Evolutionary conservation across 2,329 filamentous ascomycete genomes (phyloP).

Genomic region (Fusarium aywerte): DNA sequence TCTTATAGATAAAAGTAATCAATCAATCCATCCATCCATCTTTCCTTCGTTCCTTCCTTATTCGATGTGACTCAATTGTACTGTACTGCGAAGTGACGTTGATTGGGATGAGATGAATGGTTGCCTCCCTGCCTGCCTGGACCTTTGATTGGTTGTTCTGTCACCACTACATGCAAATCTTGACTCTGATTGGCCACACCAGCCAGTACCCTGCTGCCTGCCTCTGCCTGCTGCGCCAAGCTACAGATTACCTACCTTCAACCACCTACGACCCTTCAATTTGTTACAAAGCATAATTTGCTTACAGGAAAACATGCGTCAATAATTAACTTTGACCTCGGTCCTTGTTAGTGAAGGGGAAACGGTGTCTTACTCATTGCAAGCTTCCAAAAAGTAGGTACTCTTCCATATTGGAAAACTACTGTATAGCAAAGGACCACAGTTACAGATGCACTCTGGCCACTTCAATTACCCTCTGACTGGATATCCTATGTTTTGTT

Average conservation of each 20-base stretch:
- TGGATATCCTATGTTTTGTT: too few species aligned
- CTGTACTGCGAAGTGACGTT: background rate
- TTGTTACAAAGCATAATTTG: background rate
- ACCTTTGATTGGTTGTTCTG: background rate
- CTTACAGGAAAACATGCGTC: background rate
- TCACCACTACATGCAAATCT: fast-evolving
- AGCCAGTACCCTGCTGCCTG: constrained; percentile 15
- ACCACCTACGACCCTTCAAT: too few species aligned
- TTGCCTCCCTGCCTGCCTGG: constrained; percentile 27
- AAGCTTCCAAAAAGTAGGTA: too few species aligned
- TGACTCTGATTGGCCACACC: constrained; percentile 4
- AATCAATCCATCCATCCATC: background rate
- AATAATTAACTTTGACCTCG: too few species aligned
- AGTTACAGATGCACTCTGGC: too few species aligned
- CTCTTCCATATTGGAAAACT: too few species aligned
- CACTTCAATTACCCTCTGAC: too few species aligned
- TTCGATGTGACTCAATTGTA: constrained; percentile 5
- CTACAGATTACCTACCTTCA: too few species aligned
- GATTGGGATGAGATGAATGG: background rate
- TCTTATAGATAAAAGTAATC: constrained; percentile 22
- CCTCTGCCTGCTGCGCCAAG: constrained; percentile 9
- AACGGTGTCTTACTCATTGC: too few species aligned
- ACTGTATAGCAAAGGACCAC: too few species aligned
- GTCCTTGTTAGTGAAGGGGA: too few species aligned
- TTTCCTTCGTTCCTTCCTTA: too few species aligned